Conservation (phyloP, 805 yeast genomes). For the Priceomyces melissophilus region DNA sequence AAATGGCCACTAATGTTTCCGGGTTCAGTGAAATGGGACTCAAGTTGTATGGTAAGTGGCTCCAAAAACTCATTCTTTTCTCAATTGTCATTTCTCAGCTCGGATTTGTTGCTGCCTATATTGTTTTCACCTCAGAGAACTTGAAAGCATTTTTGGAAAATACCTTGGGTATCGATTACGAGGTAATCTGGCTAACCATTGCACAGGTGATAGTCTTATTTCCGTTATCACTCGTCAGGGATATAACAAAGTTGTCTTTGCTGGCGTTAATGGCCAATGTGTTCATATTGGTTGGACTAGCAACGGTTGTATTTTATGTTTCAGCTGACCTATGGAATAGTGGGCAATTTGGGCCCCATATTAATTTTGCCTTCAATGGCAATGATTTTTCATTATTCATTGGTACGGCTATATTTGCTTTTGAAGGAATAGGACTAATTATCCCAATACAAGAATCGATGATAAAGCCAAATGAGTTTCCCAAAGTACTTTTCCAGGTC, state of each 20-base stretch:
- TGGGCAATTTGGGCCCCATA: slow-evolving; percentile 42
- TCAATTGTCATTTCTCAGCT: slow-evolving; percentile 70
- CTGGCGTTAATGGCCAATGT: slow-evolving; percentile 71
- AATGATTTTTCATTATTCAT: slow-evolving; percentile 67
- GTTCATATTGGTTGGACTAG: slow-evolving; percentile 62
- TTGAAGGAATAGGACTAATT: slow-evolving; percentile 80
- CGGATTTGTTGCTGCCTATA: slow-evolving; percentile 79
- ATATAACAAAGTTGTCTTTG: slow-evolving; percentile 69
- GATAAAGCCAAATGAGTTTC: slow-evolving; percentile 71
- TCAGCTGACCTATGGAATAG: slow-evolving; percentile 46
- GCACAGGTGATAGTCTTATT: slow-evolving; percentile 56
- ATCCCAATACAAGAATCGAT: slow-evolving; percentile 82
- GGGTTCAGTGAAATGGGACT: slow-evolving; percentile 79
- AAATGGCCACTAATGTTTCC: slow-evolving; percentile 56
- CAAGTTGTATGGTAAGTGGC: slow-evolving; percentile 58
- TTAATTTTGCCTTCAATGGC: slow-evolving; percentile 49
- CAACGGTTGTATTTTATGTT: slow-evolving; percentile 59
- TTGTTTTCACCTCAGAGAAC: slow-evolving; percentile 75
- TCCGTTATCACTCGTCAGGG: slow-evolving; percentile 71
- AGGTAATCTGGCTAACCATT: slow-evolving; percentile 43
- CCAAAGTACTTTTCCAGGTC: slow-evolving; percentile 59
- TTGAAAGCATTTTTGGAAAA: slow-evolving; percentile 58
- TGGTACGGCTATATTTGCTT: slow-evolving; percentile 85
- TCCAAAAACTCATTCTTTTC: slow-evolving; percentile 58
- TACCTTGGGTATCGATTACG: slow-evolving; percentile 41